Evolutionary conservation across 495 filamentous ascomycete genomes (phyloP).

Genomic region (Bathelium albidoporum): DNA sequence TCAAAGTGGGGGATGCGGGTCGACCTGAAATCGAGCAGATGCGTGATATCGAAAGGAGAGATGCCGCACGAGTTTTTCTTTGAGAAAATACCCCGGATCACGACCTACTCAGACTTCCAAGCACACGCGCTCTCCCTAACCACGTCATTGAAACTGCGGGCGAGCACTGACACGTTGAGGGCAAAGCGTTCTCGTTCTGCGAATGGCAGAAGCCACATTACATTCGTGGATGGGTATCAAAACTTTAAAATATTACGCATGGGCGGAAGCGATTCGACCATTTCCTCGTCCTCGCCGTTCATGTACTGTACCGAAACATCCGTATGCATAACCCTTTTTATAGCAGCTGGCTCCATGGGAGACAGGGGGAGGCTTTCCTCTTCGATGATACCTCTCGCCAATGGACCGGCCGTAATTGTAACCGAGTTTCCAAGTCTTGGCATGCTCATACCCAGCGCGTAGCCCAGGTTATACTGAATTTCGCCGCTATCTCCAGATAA

Average conservation of each 20-base stretch:
- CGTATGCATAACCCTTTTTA: conserved; percentile 3
- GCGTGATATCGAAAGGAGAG: neutral
- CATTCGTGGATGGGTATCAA: neutral
- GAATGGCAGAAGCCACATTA: neutral
- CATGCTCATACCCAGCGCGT: conserved; percentile 9
- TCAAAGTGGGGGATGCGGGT: neutral
- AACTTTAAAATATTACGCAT: neutral
- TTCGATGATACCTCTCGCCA: neutral
- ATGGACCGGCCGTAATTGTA: conserved; percentile 1
- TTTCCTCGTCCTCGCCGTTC: neutral
- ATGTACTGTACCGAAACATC: neutral
- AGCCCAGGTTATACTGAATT: conserved; percentile 7
- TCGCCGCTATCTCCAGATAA: conserved; percentile 7
- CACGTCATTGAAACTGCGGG: neutral
- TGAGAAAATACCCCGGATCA: neutral
- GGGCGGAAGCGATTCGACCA: neutral
- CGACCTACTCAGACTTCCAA: neutral
- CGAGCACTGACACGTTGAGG: neutral
- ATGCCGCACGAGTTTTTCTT: neutral
- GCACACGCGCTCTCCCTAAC: neutral
- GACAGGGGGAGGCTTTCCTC: conserved; percentile 6
- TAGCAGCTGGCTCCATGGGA: conserved; percentile 3
- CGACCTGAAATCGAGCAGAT: neutral
- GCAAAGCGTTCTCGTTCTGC: neutral
- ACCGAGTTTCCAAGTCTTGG: conserved; percentile 6